Percentiles rank a stretch among this genome's conserved stretches.
Conservation (phyloP, 441 rosid species). For the Corymbia citriodora region DNA sequence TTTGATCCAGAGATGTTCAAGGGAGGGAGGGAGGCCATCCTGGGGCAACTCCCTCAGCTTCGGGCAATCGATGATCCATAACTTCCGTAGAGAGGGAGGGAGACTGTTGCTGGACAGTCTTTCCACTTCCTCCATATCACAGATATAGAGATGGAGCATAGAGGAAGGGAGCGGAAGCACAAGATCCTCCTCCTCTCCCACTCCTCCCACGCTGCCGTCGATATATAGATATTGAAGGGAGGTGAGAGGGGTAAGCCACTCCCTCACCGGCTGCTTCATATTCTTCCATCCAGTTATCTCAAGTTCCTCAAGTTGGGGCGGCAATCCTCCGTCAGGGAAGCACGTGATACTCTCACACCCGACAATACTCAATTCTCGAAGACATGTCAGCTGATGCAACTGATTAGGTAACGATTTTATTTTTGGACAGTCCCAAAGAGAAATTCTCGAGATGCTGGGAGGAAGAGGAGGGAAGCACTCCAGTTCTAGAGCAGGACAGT, state of each 20-base stretch:
- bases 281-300: too few species aligned
- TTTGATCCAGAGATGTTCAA: too few species aligned
- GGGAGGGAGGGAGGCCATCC: neutral
- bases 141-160: accelerated
- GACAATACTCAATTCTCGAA: accelerated
- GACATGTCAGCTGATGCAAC: neutral
- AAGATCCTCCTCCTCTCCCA: neutral
- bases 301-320: accelerated
- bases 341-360: accelerated
- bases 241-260: neutral
- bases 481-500: accelerated
- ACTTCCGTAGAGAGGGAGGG: neutral
- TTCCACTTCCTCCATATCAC: accelerated
- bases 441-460: accelerated
- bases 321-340: neutral
- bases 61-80: too few species aligned
- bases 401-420: neutral
- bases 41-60: neutral
- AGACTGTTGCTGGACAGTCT: neutral
- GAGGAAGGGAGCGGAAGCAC: neutral
- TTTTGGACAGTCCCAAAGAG: accelerated
- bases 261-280: neutral
- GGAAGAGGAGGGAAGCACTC: neutral
- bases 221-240: accelerated
- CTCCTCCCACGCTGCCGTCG: accelerated